These are phyloP conservation scores for Metarhizium guizhouense DNA, from an alignment of 2,329 filamentous ascomycete genomes.

Conservation along the genomic window DNA sequence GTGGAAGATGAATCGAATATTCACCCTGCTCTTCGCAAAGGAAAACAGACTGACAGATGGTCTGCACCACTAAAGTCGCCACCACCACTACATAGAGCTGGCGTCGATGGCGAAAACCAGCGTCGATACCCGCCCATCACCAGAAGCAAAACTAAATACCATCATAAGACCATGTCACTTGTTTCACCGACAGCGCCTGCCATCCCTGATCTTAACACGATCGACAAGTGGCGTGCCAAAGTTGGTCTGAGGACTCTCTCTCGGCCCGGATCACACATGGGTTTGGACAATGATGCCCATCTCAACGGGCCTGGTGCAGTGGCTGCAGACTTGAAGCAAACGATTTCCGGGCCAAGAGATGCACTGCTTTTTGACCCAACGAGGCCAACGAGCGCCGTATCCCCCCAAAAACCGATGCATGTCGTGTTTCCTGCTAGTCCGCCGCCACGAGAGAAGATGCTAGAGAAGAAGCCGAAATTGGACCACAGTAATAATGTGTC, in stretches of 20 bases:
- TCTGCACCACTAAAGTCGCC: constrained; percentile 19
- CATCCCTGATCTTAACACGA: constrained; percentile 21
- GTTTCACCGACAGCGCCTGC: constrained; percentile 18
- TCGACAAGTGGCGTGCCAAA: constrained; percentile 22
- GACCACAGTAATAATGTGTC: constrained; percentile 9
- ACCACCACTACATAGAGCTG: constrained; percentile 8
- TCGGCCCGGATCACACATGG: neutral
- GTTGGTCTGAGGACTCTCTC: constrained; percentile 14
- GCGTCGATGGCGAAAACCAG: constrained; percentile 14
- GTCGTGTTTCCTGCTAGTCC: neutral
- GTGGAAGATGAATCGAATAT: constrained; percentile 17
- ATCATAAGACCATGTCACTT: constrained; percentile 17
- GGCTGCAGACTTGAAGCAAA: neutral
- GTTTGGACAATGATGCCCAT: neutral
- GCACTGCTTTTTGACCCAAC: neutral
- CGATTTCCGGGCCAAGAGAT: neutral
- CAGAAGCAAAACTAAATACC: constrained; percentile 20
- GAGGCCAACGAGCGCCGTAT: neutral
- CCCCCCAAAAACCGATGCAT: neutral
- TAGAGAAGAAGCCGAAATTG: constrained; percentile 1
- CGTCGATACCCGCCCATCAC: constrained; percentile 29
- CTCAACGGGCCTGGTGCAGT: neutral
- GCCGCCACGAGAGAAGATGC: neutral
- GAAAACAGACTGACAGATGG: constrained; percentile 15
- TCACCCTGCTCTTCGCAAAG: constrained; percentile 26